These are phyloP conservation scores for Pezicula radicicola DNA, from an alignment of 2,329 filamentous ascomycete species.

Conservation along the genomic window DNA sequence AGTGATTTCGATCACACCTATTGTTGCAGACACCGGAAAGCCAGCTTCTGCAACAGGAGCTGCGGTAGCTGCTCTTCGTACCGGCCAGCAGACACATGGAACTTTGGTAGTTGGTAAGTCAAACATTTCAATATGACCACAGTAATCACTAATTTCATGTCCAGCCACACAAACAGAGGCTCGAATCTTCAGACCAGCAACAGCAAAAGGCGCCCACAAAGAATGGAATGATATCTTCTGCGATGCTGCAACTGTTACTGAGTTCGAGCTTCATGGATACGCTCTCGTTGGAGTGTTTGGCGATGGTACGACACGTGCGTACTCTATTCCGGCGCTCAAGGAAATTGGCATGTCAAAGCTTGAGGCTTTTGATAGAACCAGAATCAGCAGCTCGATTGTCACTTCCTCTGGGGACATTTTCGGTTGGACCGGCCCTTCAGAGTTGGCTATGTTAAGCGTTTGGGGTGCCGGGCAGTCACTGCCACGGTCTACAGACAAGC, in stretches of 20 bases:
- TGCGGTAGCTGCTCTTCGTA: constrained; percentile 72
- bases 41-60: constrained; percentile 72
- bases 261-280: constrained; percentile 71
- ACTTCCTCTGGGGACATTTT: constrained; percentile 79
- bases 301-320: constrained; percentile 76
- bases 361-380: constrained; percentile 68
- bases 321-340: constrained; percentile 81
- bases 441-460: constrained; percentile 77
- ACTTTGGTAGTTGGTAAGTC: constrained; percentile 69
- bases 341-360: constrained; percentile 72
- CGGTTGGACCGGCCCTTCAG: constrained; percentile 84
- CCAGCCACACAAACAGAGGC: constrained; percentile 64
- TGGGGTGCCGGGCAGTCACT: constrained; percentile 73
- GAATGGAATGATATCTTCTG: constrained; percentile 81
- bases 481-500: constrained; percentile 62
- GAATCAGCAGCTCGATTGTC: constrained; percentile 68
- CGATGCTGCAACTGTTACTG: constrained; percentile 73
- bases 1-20: constrained; percentile 74
- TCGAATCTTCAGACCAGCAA: constrained; percentile 84
- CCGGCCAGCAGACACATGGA: constrained; percentile 73
- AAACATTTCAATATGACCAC: background rate
- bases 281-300: constrained; percentile 83
- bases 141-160: constrained; percentile 10
- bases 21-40: constrained; percentile 74
- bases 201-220: constrained; percentile 86